A percentile compares a stretch with the other conserved stretches of the same genome.
phyloP scores from a whole-genome alignment of 179 eudicot species.

The Drosera spatulata region DNA sequence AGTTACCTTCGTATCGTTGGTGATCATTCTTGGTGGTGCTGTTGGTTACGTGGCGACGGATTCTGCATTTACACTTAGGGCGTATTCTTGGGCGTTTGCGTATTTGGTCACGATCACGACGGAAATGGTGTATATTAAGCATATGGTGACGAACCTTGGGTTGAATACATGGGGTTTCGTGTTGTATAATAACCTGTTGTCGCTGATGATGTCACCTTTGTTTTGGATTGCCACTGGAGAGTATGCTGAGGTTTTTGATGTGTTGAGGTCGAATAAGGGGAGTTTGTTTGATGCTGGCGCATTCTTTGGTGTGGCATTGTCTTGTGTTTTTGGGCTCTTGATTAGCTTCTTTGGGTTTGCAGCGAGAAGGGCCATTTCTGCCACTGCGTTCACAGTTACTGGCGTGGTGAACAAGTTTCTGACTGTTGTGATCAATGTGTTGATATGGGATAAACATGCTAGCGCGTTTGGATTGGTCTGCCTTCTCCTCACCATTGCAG shows the following conservation, averaged over 20 bases:
- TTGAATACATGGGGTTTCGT: conserved; percentile 81
- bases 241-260: conserved; percentile 56
- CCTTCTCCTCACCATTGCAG: too few species aligned
- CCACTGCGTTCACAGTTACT: conserved; percentile 56
- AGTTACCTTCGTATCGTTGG: conserved; percentile 53
- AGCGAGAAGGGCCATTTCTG: conserved; percentile 73
- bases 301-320: conserved; percentile 60
- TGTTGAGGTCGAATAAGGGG: conserved; percentile 26
- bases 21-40: conserved; percentile 74
- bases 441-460: conserved; percentile 72
- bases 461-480: too few species aligned
- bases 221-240: conserved; percentile 84
- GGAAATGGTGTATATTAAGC: conserved; percentile 96
- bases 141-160: conserved; percentile 92
- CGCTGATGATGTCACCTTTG: conserved; percentile 82
- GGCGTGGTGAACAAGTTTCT: conserved; percentile 94
- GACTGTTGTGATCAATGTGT: conserved; percentile 72
- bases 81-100: conserved; percentile 88
- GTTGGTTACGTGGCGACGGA: conserved; percentile 89
- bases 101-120: conserved; percentile 79
- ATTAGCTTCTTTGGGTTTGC: conserved; percentile 97
- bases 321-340: conserved; percentile 81
- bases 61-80: conserved; percentile 67
- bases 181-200: conserved; percentile 23
- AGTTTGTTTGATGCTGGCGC: conserved; percentile 53